Percentiles rank a stretch among this genome's conserved stretches.
Conservation (phyloP, 495 filamentous ascomycete species). For the Achaetomiella virescens region DNA sequence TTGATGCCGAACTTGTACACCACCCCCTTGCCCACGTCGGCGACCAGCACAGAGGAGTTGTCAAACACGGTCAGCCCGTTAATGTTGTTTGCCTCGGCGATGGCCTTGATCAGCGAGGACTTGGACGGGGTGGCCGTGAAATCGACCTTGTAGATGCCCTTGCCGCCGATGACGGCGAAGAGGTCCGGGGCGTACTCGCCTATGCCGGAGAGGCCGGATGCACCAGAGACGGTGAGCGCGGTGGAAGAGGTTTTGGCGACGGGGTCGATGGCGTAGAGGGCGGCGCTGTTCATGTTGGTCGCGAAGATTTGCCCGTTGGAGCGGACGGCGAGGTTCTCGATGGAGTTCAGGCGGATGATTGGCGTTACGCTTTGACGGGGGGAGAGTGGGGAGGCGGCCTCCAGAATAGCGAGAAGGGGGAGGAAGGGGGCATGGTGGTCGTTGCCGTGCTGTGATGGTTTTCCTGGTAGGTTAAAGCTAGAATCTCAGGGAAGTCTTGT, state of each 20-base stretch:
- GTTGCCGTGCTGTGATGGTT: neutral
- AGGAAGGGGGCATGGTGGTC: neutral
- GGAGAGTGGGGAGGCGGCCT: neutral
- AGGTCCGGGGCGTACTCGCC: conserved; percentile 36
- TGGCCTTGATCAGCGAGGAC: conserved; percentile 29
- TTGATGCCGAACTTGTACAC: conserved; percentile 37
- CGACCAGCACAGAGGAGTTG: conserved; percentile 36
- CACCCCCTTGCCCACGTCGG: conserved; percentile 34
- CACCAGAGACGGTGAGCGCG: conserved; percentile 28
- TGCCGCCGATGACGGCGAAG: conserved; percentile 39
- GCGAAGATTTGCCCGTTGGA: conserved; percentile 41
- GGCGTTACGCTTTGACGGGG: conserved; percentile 20
- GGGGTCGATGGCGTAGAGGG: conserved; percentile 29
- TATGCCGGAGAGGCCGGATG: conserved; percentile 37
- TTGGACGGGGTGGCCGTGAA: conserved; percentile 29
- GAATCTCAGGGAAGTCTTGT: no score
- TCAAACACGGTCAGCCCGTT: conserved; percentile 38
- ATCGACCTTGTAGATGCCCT: conserved; percentile 37
- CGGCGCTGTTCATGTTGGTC: conserved; percentile 35
- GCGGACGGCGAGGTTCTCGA: conserved; percentile 45
- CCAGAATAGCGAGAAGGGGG: neutral
- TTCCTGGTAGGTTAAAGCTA: no score
- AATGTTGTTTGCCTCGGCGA: conserved; percentile 34
- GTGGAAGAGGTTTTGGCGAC: conserved; percentile 30
- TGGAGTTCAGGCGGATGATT: conserved; percentile 30